These are phyloP conservation scores for Saururus chinensis DNA, from an alignment of 164 flowering plant genomes.

Conservation along the genomic window DNA sequence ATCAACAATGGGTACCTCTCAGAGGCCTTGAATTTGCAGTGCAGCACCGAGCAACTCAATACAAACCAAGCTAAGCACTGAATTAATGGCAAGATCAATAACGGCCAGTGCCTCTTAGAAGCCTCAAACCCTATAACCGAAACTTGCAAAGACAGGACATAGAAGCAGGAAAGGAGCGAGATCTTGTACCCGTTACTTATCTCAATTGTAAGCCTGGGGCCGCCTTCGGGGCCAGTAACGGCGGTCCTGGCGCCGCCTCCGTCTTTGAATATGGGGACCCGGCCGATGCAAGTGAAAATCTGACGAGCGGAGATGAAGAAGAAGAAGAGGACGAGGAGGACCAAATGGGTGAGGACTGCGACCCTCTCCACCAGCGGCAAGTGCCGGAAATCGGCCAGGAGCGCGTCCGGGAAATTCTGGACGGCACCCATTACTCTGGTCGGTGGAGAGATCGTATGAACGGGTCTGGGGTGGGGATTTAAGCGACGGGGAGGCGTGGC, in stretches of 20 bases:
- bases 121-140: constrained; percentile 61
- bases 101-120: constrained; percentile 36
- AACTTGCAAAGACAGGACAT: constrained; percentile 60
- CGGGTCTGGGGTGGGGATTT: constrained; percentile 10
- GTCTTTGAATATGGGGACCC: constrained; percentile 46
- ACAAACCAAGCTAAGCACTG: constrained; percentile 79
- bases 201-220: constrained; percentile 20
- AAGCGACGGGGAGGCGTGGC: background rate
- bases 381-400: constrained; percentile 24
- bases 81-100: constrained; percentile 41
- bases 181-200: constrained; percentile 49
- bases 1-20: constrained; percentile 64
- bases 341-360: constrained; percentile 54
- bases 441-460: constrained; percentile 7
- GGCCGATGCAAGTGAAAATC: constrained; percentile 40
- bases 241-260: constrained; percentile 23
- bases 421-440: constrained; percentile 26
- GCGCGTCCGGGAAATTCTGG: constrained; percentile 5
- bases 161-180: constrained; percentile 57
- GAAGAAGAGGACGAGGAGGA: constrained; percentile 43
- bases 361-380: constrained; percentile 53
- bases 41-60: constrained; percentile 57
- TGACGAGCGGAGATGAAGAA: constrained; percentile 49
- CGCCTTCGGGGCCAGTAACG: constrained; percentile 15
- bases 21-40: constrained; percentile 57